A percentile compares a stretch with the other conserved stretches of the same genome.
Conservation (phyloP, 2,329 filamentous ascomycete species). For the Microsporum audouinii region DNA sequence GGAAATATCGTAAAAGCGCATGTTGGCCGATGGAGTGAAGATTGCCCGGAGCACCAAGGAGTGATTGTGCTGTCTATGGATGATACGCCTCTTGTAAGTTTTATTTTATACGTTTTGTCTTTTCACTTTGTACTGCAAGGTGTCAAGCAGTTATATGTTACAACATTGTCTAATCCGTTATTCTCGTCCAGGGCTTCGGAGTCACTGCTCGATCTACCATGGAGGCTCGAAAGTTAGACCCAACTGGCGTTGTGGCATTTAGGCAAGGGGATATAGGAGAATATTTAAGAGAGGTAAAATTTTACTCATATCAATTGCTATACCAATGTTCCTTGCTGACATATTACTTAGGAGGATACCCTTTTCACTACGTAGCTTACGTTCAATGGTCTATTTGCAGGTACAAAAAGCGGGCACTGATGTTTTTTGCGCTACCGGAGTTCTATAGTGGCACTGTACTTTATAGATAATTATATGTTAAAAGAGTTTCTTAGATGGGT, state of each 20-base stretch:
- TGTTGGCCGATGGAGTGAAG: constrained; percentile 74
- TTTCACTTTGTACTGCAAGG: background rate
- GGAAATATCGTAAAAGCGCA: constrained; percentile 77
- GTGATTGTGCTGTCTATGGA: constrained; percentile 85
- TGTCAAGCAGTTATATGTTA: background rate
- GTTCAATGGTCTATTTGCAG: background rate
- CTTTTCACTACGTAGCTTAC: constrained; percentile 44
- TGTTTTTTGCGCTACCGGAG: constrained; percentile 1
- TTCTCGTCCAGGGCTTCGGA: constrained; percentile 60
- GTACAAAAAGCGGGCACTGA: background rate
- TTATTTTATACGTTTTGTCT: background rate
- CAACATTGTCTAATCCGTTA: background rate
- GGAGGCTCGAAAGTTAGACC: constrained; percentile 73
- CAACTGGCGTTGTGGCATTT: constrained; percentile 80
- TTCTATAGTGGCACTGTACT: constrained; percentile 1
- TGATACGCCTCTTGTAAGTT: constrained; percentile 60
- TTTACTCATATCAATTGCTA: background rate
- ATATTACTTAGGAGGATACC: constrained; percentile 42
- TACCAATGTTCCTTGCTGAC: constrained; percentile 9
- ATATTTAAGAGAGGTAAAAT: constrained; percentile 64
- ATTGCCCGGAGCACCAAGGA: constrained; percentile 86
- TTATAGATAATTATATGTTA: background rate
- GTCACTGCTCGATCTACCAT: constrained; percentile 78
- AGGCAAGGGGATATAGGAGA: constrained; percentile 90
- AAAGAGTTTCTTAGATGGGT: background rate